Base-by-base conservation (phyloP, 768 basidiomycete species). In the Leccinum imitatum region DNA sequence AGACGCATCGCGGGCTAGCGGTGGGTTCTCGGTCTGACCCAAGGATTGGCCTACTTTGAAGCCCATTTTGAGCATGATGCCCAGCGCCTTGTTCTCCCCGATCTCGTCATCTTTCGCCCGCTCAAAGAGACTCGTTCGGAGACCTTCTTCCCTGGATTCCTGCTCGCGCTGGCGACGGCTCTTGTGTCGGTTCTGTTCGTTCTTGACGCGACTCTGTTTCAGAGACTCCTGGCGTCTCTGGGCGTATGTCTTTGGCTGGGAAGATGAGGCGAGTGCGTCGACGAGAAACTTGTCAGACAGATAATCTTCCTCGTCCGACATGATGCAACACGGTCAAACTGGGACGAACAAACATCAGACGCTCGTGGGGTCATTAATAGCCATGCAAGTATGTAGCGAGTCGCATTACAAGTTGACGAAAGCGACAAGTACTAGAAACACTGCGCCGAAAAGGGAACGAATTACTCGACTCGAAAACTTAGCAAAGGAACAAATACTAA, bases 61-160 rank as follows among this genome's bases (percentile, higher is more conserved):
- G 1, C 93, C 93, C 93, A 94, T 94, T 76, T 90, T 93, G 82
- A 90, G 85, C 93, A 95, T 95, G 78, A 95, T 93, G 15, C 84
- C 82, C 56, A 94, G 77, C 8, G 92, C 93, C 71, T 93, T 94
- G 77, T 84, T 93, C 47, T 82, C 79, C 15, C 65, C 68, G 1
- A 54, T 62, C 50, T 71, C 65, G 60, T 80, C 80, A 62, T 84
- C 81, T 68, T 82, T 80, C 23, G 88, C 89, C 47, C 84, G 80
- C 67, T 91, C 88, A 66, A 95, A 93, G 21, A 94, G 83, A 74
- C 87, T 92, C 74, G 82, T 91, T 71, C 79, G 82, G 63, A 93
- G 82, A 21, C 89, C 92, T 65, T 91, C 90, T 70, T 90, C 84
- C 51, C 90, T 80, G 19, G 91, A 77, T 67, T 91, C 91, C 19